Evolutionary conservation across 441 rosid species (phyloP).

Genomic region (Mallotus repandus): DNA sequence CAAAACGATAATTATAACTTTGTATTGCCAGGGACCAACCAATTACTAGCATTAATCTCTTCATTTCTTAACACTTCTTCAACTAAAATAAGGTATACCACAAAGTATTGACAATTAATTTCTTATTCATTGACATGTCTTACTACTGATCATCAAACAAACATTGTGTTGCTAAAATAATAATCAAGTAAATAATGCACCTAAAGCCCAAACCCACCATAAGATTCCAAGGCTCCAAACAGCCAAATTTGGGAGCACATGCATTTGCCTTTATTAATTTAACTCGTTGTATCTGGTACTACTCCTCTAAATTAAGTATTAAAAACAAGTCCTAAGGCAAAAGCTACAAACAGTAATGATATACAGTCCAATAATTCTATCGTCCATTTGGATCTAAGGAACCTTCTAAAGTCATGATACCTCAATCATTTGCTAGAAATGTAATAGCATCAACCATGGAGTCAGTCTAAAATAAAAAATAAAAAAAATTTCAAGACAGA

Average conservation of each 20-base stretch:
- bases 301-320: slow-evolving; percentile 6
- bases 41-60: neutral
- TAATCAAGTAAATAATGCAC: slow-evolving; percentile 19
- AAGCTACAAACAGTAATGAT: neutral
- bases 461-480: too few relatives aligned
- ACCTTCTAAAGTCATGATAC: slow-evolving; percentile 27
- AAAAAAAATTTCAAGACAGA: neutral
- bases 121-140: neutral
- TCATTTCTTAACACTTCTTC: neutral
- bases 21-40: neutral
- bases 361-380: neutral
- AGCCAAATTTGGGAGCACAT: slow-evolving; percentile 26
- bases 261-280: slow-evolving; percentile 29
- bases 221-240: slow-evolving; percentile 15
- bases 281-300: slow-evolving; percentile 25
- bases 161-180: too few relatives aligned
- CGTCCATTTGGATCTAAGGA: slow-evolving; percentile 21
- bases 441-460: too few relatives aligned
- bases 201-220: slow-evolving; percentile 7
- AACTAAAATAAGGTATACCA: neutral
- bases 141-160: too few relatives aligned
- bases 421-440: slow-evolving; percentile 11
- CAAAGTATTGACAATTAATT: neutral
- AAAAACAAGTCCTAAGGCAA: neutral
- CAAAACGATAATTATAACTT: too few relatives aligned